These are phyloP conservation scores for Vaccinium vitisidaea DNA, from an alignment of 148 eudicot genomes.

Conservation along the genomic window DNA sequence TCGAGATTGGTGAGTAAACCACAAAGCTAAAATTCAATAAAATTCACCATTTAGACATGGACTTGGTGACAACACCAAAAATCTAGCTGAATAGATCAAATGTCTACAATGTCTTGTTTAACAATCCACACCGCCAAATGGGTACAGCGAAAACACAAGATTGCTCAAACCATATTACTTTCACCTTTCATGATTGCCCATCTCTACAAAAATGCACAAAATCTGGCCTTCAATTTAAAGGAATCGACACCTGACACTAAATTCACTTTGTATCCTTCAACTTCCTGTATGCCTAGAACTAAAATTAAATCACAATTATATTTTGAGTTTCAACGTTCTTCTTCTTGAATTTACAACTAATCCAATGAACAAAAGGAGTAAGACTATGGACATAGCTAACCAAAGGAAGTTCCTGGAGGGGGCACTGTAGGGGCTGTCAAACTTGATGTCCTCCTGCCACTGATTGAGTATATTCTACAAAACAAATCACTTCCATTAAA, in stretches of 20 bases:
- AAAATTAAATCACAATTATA: conserved; percentile 8
- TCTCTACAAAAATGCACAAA: conserved; percentile 19
- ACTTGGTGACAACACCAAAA: neutral
- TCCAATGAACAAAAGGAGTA: conserved; percentile 11
- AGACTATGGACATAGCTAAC: conserved; percentile 18
- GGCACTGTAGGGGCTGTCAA: conserved; percentile 23
- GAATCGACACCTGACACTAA: neutral
- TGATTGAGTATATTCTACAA: conserved; percentile 4
- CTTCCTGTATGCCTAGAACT: neutral
- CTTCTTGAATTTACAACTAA: conserved; percentile 14
- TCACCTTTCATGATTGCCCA: conserved; percentile 5
- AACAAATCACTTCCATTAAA: conserved; percentile 3
- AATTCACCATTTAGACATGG: neutral
- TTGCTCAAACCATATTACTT: neutral
- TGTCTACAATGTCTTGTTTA: neutral
- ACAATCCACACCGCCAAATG: neutral
- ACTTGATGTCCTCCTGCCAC: conserved; percentile 48
- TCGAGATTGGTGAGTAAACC: neutral
- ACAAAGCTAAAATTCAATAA: neutral
- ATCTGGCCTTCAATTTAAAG: conserved; percentile 11
- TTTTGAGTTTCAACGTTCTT: conserved; percentile 9
- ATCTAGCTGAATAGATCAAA: neutral
- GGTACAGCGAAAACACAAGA: neutral
- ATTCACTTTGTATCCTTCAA: neutral
- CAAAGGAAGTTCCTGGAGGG: conserved; percentile 41